Conservation (phyloP, 2,329 filamentous ascomycete genomes). For the Cryphonectria carpinicola region DNA sequence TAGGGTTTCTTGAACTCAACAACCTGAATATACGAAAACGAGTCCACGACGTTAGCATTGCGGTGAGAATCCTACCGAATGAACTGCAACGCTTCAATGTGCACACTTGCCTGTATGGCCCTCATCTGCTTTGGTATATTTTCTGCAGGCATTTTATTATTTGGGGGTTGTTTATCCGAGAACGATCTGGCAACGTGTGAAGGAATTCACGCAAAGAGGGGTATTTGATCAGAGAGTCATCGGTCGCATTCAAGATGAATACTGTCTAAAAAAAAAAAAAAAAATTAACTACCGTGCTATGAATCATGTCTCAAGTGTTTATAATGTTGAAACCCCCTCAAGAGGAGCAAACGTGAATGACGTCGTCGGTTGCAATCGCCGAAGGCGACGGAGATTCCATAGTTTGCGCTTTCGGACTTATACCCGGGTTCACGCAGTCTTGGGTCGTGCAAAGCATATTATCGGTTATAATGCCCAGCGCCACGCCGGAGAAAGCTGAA, state of each 20-base stretch:
- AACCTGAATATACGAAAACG: conserved; percentile 31
- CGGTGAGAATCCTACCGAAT: neutral
- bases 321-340: neutral
- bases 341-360: neutral
- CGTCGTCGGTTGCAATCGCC: neutral
- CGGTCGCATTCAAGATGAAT: no score
- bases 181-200: neutral
- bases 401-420: neutral
- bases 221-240: neutral
- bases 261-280: neutral
- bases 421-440: neutral
- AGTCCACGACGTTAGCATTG: neutral
- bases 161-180: neutral
- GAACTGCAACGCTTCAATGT: neutral
- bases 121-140: conserved; percentile 21
- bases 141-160: neutral
- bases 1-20: conserved; percentile 58
- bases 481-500: neutral
- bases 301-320: neutral
- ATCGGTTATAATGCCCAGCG: no score
- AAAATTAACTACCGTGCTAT: neutral
- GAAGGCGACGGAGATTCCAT: neutral
- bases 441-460: neutral
- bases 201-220: neutral
- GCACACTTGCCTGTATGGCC: conserved; percentile 23